Base-by-base conservation (phyloP, 1,284 basidiomycete species). In the Marasmius oreades region DNA sequence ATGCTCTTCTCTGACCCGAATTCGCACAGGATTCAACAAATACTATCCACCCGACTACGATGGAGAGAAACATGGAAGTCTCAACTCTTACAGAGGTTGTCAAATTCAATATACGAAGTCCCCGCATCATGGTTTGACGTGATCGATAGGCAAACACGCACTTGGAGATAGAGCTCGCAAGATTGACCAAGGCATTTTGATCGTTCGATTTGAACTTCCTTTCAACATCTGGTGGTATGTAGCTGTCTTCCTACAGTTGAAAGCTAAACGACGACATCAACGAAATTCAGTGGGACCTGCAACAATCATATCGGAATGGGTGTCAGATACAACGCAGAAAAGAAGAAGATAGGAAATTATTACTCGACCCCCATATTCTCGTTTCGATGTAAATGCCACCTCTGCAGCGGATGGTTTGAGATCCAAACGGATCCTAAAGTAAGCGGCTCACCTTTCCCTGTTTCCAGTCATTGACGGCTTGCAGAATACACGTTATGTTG, bases 201-300 rank as follows among this genome's bases (percentile, higher is more conserved):
- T 98, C 52, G 92, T 90, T 31, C 90, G 96, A 26, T 95, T 96
- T 66, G 93, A 96, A 69, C 74, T 98, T 7, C 96, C 96, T 0
- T 99, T 95, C 77, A 95, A 97, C 69, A 94, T 98, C 63, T 98
- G 95, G 95, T 99, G 96, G 89, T 93, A n/a, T n/a, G n/a, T n/a
- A n/a, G n/a, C n/a, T n/a, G n/a, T n/a, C 4, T 31, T 31, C n/a
- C n/a, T n/a, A n/a, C n/a, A n/a, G n/a, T n/a, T n/a, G n/a, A n/a
- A n/a, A n/a, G n/a, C n/a, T n/a, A n/a, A n/a, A n/a, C n/a, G n/a
- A n/a, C n/a, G n/a, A n/a, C n/a, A n/a, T n/a, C n/a, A n/a, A n/a
- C n/a, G n/a, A n/a, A n/a, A n/a, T 31, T 10, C 28, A 31, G 28
- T 10, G 28, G 28, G 28, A 31, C 28, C 4, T 31, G 28, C 28